These are phyloP conservation scores for Scedosporium apiospermum DNA, from an alignment of 2,329 filamentous ascomycete genomes.

Conservation along the genomic window DNA sequence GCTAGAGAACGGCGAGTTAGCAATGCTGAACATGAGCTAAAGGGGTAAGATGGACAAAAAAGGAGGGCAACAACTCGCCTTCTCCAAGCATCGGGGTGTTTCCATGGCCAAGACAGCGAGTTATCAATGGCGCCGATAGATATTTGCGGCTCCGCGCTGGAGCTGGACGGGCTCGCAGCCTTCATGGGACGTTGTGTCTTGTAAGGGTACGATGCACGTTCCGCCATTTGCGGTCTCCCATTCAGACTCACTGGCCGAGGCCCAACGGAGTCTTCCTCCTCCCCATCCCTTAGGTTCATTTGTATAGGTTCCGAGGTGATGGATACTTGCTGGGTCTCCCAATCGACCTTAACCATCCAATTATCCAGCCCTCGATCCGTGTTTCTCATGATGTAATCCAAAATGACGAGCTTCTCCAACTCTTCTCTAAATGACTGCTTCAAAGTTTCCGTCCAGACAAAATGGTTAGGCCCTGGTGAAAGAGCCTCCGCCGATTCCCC, in stretches of 20 bases:
- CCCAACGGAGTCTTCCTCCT: constrained; percentile 27
- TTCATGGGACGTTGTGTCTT: constrained; percentile 77
- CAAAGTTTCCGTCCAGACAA: constrained; percentile 78
- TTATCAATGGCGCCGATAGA: constrained; percentile 93
- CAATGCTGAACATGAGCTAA: background rate
- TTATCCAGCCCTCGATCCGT: constrained; percentile 95
- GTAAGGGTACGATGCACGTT: constrained; percentile 54
- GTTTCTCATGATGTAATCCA: constrained; percentile 99
- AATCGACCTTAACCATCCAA: constrained; percentile 98
- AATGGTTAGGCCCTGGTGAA: constrained; percentile 40
- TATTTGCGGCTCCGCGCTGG: constrained; percentile 47
- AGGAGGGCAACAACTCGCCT: constrained; percentile 27
- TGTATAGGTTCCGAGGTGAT: constrained; percentile 73
- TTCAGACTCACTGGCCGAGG: constrained; percentile 51
- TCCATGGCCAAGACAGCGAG: constrained; percentile 97
- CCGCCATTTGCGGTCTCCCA: constrained; percentile 29
- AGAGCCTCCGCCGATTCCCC: constrained; percentile 34
- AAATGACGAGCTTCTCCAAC: constrained; percentile 89
- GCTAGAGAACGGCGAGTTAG: constrained; percentile 32
- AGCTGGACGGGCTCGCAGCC: constrained; percentile 44
- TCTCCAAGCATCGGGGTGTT: constrained; percentile 84
- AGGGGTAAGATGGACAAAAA: background rate
- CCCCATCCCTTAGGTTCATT: constrained; percentile 48
- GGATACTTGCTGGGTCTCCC: constrained; percentile 69
- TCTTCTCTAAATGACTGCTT: constrained; percentile 93